Percentiles rank a stretch among this genome's conserved stretches.
Conservation (phyloP, 345 rosid genomes). For the Aurinia saxatilis region DNA sequence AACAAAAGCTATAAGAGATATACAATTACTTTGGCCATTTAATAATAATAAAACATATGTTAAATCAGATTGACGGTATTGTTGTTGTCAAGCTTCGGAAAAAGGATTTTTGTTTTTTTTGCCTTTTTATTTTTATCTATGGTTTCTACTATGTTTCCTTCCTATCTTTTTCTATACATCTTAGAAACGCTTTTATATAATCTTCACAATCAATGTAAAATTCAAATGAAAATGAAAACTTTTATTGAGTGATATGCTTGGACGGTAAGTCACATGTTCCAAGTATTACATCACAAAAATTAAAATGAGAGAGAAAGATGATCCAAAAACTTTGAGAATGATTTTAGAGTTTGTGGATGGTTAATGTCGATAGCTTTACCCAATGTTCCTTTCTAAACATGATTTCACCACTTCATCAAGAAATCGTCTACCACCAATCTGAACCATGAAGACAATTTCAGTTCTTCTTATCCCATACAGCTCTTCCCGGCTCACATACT, state of each 20-base stretch:
- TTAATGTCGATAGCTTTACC: conserved; percentile 67
- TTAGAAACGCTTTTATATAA: too few species aligned
- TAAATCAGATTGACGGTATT: conserved; percentile 1
- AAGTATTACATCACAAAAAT: conserved; percentile 8
- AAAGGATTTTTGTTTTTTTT: conserved; percentile 16
- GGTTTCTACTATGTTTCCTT: conserved; percentile 23
- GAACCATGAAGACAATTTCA: conserved; percentile 96
- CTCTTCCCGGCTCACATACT: conserved; percentile 72
- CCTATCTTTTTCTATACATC: too few species aligned
- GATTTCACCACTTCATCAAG: conserved; percentile 97
- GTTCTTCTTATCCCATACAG: conserved; percentile 78
- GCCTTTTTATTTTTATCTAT: neutral
- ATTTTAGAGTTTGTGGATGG: conserved; percentile 59
- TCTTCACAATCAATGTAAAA: neutral
- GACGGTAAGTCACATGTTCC: neutral
- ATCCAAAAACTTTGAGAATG: neutral
- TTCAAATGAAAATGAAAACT: neutral
- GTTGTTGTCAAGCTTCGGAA: neutral
- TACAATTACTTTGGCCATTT: neutral
- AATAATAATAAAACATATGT: neutral
- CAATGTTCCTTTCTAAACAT: conserved; percentile 69
- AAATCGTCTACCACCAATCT: conserved; percentile 88
- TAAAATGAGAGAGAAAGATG: neutral
- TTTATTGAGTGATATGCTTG: neutral
- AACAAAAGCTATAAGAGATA: neutral